Percentiles rank a stretch among this genome's conserved stretches.
Conservation (phyloP, 2,329 filamentous ascomycete species). For the Aspergillus brunneoviolaceus region DNA sequence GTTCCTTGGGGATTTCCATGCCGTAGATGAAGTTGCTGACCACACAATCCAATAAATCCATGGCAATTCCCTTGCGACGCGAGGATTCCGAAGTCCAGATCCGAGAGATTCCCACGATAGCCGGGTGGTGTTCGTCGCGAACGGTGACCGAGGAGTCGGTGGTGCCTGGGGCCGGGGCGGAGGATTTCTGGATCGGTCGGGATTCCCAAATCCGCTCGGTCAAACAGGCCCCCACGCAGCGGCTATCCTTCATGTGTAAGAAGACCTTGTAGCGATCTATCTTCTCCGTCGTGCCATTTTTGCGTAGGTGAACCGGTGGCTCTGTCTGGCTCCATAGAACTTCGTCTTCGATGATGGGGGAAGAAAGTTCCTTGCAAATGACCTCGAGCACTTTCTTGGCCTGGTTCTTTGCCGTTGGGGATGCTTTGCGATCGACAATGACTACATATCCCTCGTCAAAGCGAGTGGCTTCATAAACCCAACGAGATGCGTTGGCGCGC, state of each 20-base stretch:
- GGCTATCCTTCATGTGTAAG: constrained; percentile 60
- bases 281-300: constrained; percentile 35
- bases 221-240: constrained; percentile 62
- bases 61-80: constrained; percentile 58
- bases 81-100: constrained; percentile 63
- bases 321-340: constrained; percentile 56
- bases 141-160: constrained; percentile 48
- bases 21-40: constrained; percentile 57
- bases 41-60: constrained; percentile 57
- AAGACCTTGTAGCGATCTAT: constrained; percentile 59
- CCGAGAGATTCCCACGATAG: constrained; percentile 62
- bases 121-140: constrained; percentile 44
- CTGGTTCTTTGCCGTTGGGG: constrained; percentile 51
- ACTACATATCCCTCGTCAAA: constrained; percentile 55
- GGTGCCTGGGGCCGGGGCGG: constrained; percentile 16
- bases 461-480: constrained; percentile 52
- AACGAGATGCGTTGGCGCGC: constrained; percentile 51
- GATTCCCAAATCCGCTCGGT: constrained; percentile 62
- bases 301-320: constrained; percentile 39
- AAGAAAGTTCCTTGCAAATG: constrained; percentile 62
- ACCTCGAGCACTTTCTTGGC: constrained; percentile 60
- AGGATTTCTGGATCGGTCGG: constrained; percentile 46
- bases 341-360: constrained; percentile 58
- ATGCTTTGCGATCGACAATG: constrained; percentile 57
- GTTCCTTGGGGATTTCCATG: constrained; percentile 54